Evolutionary conservation across 1,284 basidiomycete genomes (phyloP).

Genomic region (Wolfiporia cocos): DNA sequence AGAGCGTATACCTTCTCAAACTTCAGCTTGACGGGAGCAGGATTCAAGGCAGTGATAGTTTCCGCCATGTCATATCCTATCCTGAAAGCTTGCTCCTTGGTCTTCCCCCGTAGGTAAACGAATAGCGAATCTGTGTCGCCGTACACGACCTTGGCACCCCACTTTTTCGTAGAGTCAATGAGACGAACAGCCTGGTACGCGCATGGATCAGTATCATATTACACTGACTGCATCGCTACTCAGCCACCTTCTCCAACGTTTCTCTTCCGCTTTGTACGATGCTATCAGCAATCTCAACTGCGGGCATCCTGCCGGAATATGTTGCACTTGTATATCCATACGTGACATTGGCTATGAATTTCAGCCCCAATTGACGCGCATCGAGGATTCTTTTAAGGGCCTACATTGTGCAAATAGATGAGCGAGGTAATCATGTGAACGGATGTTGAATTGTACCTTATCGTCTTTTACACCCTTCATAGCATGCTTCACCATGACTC

Average conservation of each 20-base stretch:
- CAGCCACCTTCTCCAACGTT: constrained; percentile 82
- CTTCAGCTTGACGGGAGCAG: constrained; percentile 90
- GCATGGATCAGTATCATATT: background rate
- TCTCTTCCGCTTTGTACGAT: constrained; percentile 96
- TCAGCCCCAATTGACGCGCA: constrained; percentile 85
- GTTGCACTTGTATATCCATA: constrained; percentile 95
- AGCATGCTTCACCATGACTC: constrained; percentile 95
- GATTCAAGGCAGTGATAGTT: constrained; percentile 81
- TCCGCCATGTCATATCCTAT: constrained; percentile 93
- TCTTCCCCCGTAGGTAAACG: constrained; percentile 82
- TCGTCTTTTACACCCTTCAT: constrained; percentile 82
- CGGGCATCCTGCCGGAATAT: constrained; percentile 96
- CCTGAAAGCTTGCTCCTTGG: constrained; percentile 89
- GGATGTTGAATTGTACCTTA: constrained; percentile 44
- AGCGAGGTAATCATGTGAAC: background rate
- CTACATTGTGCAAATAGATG: constrained; percentile 31
- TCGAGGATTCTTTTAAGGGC: constrained; percentile 71
- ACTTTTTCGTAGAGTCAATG: constrained; percentile 75
- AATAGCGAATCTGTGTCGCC: constrained; percentile 99
- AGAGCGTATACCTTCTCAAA: constrained; percentile 81
- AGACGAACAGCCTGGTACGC: constrained; percentile 70
- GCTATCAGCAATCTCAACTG: constrained; percentile 95
- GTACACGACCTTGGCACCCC: constrained; percentile 90
- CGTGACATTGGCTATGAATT: constrained; percentile 85
- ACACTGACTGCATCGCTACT: too few relatives aligned